Base-by-base conservation (phyloP, 176 grass and related monocot species). In the Juncus effusus region DNA sequence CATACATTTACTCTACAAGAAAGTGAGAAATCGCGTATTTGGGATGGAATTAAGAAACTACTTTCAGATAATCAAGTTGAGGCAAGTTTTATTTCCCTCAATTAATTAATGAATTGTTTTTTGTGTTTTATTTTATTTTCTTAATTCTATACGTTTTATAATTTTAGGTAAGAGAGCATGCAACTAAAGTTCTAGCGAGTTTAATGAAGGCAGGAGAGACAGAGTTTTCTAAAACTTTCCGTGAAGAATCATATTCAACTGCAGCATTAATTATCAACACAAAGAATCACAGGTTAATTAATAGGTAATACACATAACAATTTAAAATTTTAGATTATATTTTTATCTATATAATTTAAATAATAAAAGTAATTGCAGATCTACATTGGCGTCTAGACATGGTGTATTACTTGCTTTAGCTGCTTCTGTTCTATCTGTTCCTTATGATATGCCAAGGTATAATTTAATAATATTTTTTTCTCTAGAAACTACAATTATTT, bases 1-100 rank as follows among this genome's bases (percentile, higher is more conserved):
- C 93, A 97, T 72, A 86, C 82, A 42, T 97, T 97, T 74, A 81
- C 82, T 45, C 93, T 97, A 60, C 86, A 82, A 70, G 63, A 44
- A 13, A 67, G 60, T 42, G 84, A 97, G 75, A 97, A 86, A 75
- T 70, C 69, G 68, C 88, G 77, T 60, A 92, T 97, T 63, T 91
- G 93, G 88, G 72, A 77, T 67, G 64, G 74, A 59, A 97, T 89
- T 54, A 89, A 92, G 64, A 86, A 82, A 63, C 77, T 97, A 74
- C 93, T 97, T 79, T 85, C 81, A 73, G 93, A 97, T 65, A 86
- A 76, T 67, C 93, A 97, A 97, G 93, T 97, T 13, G 93, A 97
- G 93, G 93, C 79, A 91, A 91, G 92, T 91, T 16, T 47, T 47
- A 47, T 56, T 44, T 82, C 19, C 19, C 19, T 28, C 19, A 28